These are phyloP conservation scores for Aspergillus caelatus DNA, from an alignment of 2,329 filamentous ascomycete genomes.

Conservation along the genomic window DNA sequence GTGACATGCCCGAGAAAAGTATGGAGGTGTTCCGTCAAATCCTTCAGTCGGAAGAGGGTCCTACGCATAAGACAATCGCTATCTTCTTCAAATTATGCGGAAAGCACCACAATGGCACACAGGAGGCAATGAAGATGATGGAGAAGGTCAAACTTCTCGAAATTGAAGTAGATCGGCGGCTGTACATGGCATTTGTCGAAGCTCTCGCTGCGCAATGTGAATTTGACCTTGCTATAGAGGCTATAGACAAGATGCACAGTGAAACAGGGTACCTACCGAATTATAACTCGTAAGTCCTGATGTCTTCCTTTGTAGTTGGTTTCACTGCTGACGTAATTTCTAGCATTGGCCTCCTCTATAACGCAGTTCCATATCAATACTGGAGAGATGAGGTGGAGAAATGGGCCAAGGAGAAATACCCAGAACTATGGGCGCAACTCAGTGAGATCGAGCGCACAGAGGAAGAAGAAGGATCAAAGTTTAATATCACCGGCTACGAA, in stretches of 20 bases:
- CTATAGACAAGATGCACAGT: conserved; percentile 68
- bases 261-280: conserved; percentile 70
- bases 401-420: conserved; percentile 72
- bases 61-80: conserved; percentile 76
- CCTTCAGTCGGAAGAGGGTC: conserved; percentile 79
- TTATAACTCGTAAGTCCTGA: conserved; percentile 66
- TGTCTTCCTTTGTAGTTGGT: background rate
- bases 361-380: conserved; percentile 66
- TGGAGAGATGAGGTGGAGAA: conserved; percentile 71
- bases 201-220: conserved; percentile 74
- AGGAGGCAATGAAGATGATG: conserved; percentile 57
- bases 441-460: conserved; percentile 46
- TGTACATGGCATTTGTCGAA: conserved; percentile 77
- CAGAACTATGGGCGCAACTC: conserved; percentile 69
- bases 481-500: conserved; percentile 27
- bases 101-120: conserved; percentile 47
- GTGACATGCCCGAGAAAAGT: conserved; percentile 66
- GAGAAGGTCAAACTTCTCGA: conserved; percentile 69
- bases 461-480: conserved; percentile 36
- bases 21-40: conserved; percentile 85
- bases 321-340: conserved; percentile 14
- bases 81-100: conserved; percentile 82
- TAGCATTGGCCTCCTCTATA: conserved; percentile 76
- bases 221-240: conserved; percentile 66
- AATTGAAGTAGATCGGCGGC: conserved; percentile 70